phyloP scores from a whole-genome alignment of 2,329 filamentous ascomycete species.

The Xylaria sp. region DNA sequence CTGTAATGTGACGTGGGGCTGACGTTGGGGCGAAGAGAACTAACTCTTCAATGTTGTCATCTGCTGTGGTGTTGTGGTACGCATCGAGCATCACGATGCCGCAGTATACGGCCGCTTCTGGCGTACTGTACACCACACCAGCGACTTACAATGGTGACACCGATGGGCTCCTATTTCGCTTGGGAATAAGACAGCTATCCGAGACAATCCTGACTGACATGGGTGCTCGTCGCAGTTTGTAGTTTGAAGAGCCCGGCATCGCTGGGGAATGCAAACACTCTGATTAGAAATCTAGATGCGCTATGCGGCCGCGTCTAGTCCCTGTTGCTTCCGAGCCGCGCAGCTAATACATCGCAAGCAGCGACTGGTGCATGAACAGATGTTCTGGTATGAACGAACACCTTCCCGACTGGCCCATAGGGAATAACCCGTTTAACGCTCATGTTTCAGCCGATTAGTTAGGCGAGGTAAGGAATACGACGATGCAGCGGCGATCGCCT shows the following conservation, averaged over 20 bases:
- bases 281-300: conserved; percentile 14
- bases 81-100: conserved; percentile 11
- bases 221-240: not conserved
- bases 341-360: not conserved
- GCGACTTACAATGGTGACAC: conserved; percentile 1
- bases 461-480: not conserved
- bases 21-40: conserved; percentile 13
- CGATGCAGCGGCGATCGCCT: conserved; percentile 5
- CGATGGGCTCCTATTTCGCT: conserved; percentile 3
- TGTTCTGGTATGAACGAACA: not conserved
- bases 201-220: not conserved
- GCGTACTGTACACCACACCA: conserved; percentile 5
- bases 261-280: conserved; percentile 3
- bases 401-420: not conserved
- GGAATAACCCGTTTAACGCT: not conserved
- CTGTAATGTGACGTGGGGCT: conserved; percentile 30
- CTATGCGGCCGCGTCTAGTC: conserved; percentile 3
- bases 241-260: conserved; percentile 1
- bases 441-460: conserved; percentile 6
- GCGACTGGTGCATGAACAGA: not conserved
- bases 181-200: conserved; percentile 5
- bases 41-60: conserved; percentile 23
- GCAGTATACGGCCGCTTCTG: conserved; percentile 13
- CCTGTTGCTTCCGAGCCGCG: conserved; percentile 16
- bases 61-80: conserved; percentile 14